Percentiles rank a stretch among this genome's conserved stretches.
Conservation (phyloP, 1,284 basidiomycete genomes). For the Cryptococcus sp. region DNA sequence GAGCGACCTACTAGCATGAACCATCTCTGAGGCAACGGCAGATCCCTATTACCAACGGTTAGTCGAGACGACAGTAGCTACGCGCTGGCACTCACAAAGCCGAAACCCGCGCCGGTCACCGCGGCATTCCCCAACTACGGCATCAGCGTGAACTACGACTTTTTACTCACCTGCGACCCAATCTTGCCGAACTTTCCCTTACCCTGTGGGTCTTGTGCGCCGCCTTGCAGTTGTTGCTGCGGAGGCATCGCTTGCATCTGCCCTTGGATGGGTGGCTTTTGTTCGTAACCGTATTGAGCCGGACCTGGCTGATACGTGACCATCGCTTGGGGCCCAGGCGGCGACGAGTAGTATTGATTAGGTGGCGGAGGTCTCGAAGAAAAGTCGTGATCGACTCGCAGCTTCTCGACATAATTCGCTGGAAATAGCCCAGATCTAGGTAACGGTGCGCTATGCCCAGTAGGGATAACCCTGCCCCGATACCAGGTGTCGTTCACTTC, state of each 20-base stretch:
- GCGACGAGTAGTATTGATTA: slow-evolving; percentile 16
- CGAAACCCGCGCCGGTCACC: slow-evolving; percentile 41
- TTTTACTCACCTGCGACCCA: slow-evolving; percentile 35
- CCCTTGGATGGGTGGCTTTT: slow-evolving; percentile 15
- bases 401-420: slow-evolving; percentile 47
- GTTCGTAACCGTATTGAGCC: slow-evolving; percentile 17
- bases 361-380: neutral
- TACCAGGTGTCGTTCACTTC: slow-evolving; percentile 50
- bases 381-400: slow-evolving; percentile 27
- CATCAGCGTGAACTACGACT: neutral
- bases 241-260: slow-evolving; percentile 23
- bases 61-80: no score
- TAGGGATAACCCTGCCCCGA: slow-evolving; percentile 40
- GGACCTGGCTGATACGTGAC: slow-evolving; percentile 22
- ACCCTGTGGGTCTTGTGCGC: slow-evolving; percentile 28
- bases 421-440: slow-evolving; percentile 46
- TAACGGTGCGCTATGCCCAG: slow-evolving; percentile 30
- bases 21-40: neutral
- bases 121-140: slow-evolving; percentile 36
- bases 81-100: slow-evolving; percentile 33
- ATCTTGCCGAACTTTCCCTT: slow-evolving; percentile 44
- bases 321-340: slow-evolving; percentile 24
- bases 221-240: slow-evolving; percentile 22
- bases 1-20: neutral
- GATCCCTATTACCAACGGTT: no score